Evolutionary conservation across 2,329 filamentous ascomycete genomes (phyloP).

Genomic region (Talaromyces albobiverticillius): DNA sequence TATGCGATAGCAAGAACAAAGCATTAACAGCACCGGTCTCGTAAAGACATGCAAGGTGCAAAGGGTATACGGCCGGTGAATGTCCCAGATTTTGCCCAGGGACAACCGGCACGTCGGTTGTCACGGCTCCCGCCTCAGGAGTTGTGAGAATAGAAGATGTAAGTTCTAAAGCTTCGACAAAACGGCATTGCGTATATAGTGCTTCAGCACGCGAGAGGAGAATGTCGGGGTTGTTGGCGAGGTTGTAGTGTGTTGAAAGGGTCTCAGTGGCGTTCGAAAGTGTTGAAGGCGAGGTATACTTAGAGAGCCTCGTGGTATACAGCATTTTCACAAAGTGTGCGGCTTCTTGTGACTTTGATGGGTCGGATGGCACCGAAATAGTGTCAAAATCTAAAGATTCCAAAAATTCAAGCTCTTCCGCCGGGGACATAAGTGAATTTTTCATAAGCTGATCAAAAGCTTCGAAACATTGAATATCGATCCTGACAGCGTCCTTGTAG

Average conservation of each 20-base stretch:
- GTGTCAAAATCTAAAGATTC: constrained; percentile 88
- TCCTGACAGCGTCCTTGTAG: constrained; percentile 94
- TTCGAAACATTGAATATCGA: constrained; percentile 97
- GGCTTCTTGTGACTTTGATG: constrained; percentile 73
- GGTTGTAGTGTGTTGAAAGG: constrained; percentile 87
- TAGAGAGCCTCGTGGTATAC: constrained; percentile 91
- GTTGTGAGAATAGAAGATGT: constrained; percentile 78
- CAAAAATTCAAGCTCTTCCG: constrained; percentile 86
- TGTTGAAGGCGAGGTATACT: constrained; percentile 82
- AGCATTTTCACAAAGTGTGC: constrained; percentile 93
- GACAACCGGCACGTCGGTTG: constrained; percentile 21
- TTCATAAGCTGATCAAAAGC: constrained; percentile 97
- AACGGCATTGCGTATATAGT: constrained; percentile 90
- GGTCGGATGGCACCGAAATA: constrained; percentile 64
- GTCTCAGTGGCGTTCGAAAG: constrained; percentile 86
- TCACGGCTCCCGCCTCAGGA: constrained; percentile 78
- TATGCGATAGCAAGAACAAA: constrained; percentile 87
- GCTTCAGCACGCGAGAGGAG: constrained; percentile 86
- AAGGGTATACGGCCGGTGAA: constrained; percentile 66
- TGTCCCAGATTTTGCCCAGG: constrained; percentile 40
- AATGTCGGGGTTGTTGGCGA: constrained; percentile 82
- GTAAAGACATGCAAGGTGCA: constrained; percentile 87
- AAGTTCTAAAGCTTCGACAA: constrained; percentile 78
- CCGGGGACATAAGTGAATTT: constrained; percentile 85
- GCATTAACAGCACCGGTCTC: constrained; percentile 84